A percentile compares a stretch with the other conserved stretches of the same genome.
phyloP scores from a whole-genome alignment of 768 basidiomycete genomes.

The Suillus luteus region DNA sequence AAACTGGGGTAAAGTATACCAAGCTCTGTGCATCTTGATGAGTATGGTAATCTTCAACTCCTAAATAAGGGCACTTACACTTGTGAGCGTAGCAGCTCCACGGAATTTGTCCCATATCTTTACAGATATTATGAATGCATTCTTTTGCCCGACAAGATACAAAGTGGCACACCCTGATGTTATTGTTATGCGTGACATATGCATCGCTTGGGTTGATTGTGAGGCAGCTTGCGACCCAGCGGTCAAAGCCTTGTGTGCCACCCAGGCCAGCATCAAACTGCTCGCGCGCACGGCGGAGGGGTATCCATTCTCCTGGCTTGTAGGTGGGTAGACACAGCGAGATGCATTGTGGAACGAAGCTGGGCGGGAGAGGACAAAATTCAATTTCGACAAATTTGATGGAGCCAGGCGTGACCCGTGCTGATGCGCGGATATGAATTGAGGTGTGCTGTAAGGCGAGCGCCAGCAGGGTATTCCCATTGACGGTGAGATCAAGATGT shows the following conservation, averaged over 20 bases:
- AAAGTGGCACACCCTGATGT: constrained; percentile 50
- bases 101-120: constrained; percentile 80
- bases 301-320: constrained; percentile 51
- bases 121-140: constrained; percentile 1
- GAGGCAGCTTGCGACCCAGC: constrained; percentile 60
- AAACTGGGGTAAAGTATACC: constrained; percentile 57
- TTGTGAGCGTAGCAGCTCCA: constrained; percentile 51
- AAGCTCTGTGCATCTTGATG: constrained; percentile 31
- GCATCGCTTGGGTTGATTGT: constrained; percentile 73
- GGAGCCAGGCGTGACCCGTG: constrained; percentile 42
- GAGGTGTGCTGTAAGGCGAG: constrained; percentile 58
- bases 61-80: constrained; percentile 36
- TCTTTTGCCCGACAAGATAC: background rate
- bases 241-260: constrained; percentile 67
- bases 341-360: constrained; percentile 20
- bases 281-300: constrained; percentile 52
- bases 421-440: constrained; percentile 57
- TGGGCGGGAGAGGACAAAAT: constrained; percentile 49
- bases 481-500: constrained; percentile 75
- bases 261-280: constrained; percentile 53
- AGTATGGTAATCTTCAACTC: background rate
- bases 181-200: constrained; percentile 72
- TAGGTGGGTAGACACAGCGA: constrained; percentile 44
- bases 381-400: constrained; percentile 50
- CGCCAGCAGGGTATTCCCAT: constrained; percentile 50